Percentiles rank a stretch among this genome's conserved stretches.
Evolutionary conservation across 2,329 filamentous ascomycete genomes (phyloP).

Genomic region (Aspergillus sp.): DNA sequence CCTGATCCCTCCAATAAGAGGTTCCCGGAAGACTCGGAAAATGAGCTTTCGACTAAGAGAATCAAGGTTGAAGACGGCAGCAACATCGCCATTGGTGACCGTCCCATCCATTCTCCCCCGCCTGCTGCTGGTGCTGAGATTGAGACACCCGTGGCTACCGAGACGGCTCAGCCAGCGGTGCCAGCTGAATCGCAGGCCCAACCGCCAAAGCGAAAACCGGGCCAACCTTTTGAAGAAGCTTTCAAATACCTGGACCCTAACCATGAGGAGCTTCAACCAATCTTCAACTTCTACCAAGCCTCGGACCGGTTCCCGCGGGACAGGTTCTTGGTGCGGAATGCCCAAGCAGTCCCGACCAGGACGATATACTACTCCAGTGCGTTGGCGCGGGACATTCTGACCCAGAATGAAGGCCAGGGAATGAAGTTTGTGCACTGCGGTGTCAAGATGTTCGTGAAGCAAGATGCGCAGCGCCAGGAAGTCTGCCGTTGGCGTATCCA

Average conservation of each 20-base stretch:
- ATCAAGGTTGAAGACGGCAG: conserved; percentile 34
- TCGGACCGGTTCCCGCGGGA: conserved; percentile 77
- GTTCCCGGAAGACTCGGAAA: conserved; percentile 25
- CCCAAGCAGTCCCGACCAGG: conserved; percentile 75
- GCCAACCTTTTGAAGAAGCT: conserved; percentile 66
- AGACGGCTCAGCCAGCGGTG: conserved; percentile 15
- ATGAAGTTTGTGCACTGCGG: conserved; percentile 95
- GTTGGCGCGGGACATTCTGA: conserved; percentile 75
- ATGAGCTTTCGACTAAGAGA: conserved; percentile 36
- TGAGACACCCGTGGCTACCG: conserved; percentile 16
- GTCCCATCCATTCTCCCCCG: conserved; percentile 27
- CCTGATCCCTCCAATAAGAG: conserved; percentile 24
- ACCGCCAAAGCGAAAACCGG: conserved; percentile 30
- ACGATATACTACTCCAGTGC: conserved; percentile 93
- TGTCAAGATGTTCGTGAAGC: conserved; percentile 98
- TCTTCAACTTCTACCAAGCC: conserved; percentile 78
- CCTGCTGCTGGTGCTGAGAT: conserved; percentile 20
- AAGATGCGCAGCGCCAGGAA: conserved; percentile 77
- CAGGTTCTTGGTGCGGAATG: conserved; percentile 94
- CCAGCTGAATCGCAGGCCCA: conserved; percentile 9
- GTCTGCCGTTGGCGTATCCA: conserved; percentile 94
- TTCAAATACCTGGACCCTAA: conserved; percentile 79
- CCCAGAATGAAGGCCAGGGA: conserved; percentile 77
- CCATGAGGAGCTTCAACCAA: conserved; percentile 67
- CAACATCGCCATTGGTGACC: conserved; percentile 32